phyloP scores from a whole-genome alignment of 2,329 filamentous ascomycete species.

The Paecilomyces dactylethromorphus region DNA sequence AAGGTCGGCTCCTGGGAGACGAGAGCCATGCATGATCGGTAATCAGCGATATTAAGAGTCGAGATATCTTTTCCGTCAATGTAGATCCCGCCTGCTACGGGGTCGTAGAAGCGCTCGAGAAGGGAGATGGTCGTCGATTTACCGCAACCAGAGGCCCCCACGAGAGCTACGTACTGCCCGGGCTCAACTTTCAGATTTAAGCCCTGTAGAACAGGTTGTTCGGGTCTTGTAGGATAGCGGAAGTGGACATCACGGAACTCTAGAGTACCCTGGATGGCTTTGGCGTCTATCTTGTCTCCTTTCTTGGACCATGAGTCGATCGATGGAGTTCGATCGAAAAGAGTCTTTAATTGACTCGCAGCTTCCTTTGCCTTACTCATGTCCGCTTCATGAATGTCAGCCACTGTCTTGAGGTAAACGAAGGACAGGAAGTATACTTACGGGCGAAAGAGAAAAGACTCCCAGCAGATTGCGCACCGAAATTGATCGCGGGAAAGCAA shows the following conservation, averaged over 20 bases:
- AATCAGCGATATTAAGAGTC: conserved; percentile 74
- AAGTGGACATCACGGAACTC: conserved; percentile 94
- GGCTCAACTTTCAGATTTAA: conserved; percentile 53
- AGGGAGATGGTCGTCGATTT: conserved; percentile 91
- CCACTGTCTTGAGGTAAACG: no score
- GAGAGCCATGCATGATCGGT: conserved; percentile 75
- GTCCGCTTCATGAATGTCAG: conserved; percentile 37
- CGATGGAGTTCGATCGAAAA: conserved; percentile 74
- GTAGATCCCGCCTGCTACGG: conserved; percentile 69
- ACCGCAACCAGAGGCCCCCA: conserved; percentile 89
- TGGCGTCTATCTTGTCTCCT: conserved; percentile 51
- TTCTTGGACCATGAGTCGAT: conserved; percentile 77
- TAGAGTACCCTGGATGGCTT: conserved; percentile 65
- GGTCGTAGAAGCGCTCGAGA: conserved; percentile 91
- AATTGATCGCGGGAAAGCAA: conserved; percentile 80
- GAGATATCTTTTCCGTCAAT: conserved; percentile 80
- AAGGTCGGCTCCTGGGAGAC: conserved; percentile 92
- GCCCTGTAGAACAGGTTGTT: conserved; percentile 85
- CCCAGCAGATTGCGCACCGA: conserved; percentile 86
- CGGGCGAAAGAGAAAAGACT: conserved; percentile 84
- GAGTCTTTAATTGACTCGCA: conserved; percentile 68
- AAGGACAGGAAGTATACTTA: no score
- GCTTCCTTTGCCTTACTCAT: conserved; percentile 90
- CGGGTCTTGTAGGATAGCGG: conserved; percentile 82
- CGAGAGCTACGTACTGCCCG: conserved; percentile 59